Base-by-base conservation (phyloP, 78 protist species). In the Trichosphaerium sp. region DNA sequence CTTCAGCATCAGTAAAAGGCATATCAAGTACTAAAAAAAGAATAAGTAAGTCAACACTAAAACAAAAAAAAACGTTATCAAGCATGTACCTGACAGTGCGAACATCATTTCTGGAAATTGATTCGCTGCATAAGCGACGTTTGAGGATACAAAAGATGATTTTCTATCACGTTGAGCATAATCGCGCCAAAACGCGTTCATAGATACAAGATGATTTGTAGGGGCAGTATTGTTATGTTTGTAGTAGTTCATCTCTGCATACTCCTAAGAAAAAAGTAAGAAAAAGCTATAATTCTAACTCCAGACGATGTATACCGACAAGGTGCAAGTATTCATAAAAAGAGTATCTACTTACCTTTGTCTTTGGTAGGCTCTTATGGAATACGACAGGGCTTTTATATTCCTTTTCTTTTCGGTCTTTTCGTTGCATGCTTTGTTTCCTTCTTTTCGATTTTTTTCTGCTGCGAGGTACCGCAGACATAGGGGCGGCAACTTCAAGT, bases 171-270 rank as follows among this genome's bases (percentile, higher is more conserved):
- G 41, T 18, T 29, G 32, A 0, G 41, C 48, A 40, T 74, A 74
- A 12, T 74, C 80, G 28, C 52, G 32, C 80, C 80, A 74, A 63
- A 74, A 74, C 12, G 65, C 71, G 12, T 62, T 63, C 0, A 12
- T 8, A 25, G 51, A 66, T 14, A 74, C 47, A 1, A 52, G 10
- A n/a, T n/a, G n/a, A n/a, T n/a, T n/a, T 12, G 28, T 28, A 12
- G 65, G 12, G 28, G 32, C 21, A 23, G 44, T 15, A 10, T 63
- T 59, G 12, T 62, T 28, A 23, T 37, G 49, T 39, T 74, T 61
- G 14, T 74, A 74, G 43, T 74, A 74, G 60, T 74, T n/a, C 28
- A 74, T 74, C 39, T 74, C 80, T 0, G 80, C 80, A 28, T 28
- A 74, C 23, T 74, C 80, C 29, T 74, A 57, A 74, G 23, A 74